Percentiles rank a stretch among this genome's conserved stretches.
phyloP scores from a whole-genome alignment of 2,329 filamentous ascomycete genomes.

The Shiraia sp. region DNA sequence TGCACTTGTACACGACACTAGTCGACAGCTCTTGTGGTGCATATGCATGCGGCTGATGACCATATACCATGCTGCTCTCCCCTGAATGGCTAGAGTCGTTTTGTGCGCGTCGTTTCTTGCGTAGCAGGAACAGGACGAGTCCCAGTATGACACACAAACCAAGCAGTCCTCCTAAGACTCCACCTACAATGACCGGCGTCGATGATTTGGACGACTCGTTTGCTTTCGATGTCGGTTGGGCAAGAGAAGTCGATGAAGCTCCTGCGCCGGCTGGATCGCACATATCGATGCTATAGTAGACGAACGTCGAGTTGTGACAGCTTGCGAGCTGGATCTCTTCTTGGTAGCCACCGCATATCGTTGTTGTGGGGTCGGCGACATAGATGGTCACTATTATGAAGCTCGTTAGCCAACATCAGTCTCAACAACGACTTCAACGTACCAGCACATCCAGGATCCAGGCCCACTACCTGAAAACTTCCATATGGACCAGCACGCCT shows the following conservation, averaged over 20 bases:
- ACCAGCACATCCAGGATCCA: slow-evolving; percentile 32
- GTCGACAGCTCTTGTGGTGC: no score
- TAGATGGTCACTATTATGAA: slow-evolving; percentile 11
- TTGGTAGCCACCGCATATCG: slow-evolving; percentile 6
- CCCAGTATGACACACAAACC: no score
- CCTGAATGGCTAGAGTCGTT: no score
- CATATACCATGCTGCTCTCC: no score
- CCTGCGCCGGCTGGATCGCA: slow-evolving; percentile 2
- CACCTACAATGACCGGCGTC: neutral
- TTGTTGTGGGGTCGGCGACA: slow-evolving; percentile 1
- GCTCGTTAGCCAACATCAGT: neutral
- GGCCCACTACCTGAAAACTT: slow-evolving; percentile 28
- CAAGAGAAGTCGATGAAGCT: neutral
- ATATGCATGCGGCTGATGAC: no score
- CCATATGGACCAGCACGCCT: slow-evolving; percentile 13
- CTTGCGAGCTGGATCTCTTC: slow-evolving; percentile 5
- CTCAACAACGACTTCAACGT: neutral
- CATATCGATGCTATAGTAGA: slow-evolving; percentile 14
- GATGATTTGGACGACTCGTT: neutral
- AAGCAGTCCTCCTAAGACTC: no score
- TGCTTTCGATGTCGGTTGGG: no score
- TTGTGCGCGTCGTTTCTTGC: no score
- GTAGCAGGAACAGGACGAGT: no score
- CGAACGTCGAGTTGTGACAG: slow-evolving; percentile 11
- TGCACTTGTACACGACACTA: no score